These are phyloP conservation scores for Aspergillus sclerotiicarbonarius DNA, from an alignment of 495 filamentous ascomycete species.

Conservation along the genomic window DNA sequence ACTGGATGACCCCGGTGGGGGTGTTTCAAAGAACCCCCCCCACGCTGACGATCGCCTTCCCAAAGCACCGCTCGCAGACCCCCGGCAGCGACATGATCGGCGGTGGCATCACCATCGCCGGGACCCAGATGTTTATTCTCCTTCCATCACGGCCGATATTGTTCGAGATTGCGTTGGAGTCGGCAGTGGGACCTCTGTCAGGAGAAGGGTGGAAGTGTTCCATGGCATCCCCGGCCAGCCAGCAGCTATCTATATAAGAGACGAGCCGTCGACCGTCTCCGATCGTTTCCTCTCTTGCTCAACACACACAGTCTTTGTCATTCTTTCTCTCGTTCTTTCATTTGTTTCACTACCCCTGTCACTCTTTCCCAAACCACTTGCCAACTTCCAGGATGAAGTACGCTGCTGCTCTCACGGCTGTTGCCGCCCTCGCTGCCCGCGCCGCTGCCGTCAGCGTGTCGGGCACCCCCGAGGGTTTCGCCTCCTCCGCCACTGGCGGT, in stretches of 20 bases:
- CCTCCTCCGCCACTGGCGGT: constrained; percentile 42
- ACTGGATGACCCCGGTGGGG: not conserved
- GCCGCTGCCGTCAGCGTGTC: constrained; percentile 20
- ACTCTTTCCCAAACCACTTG: not conserved
- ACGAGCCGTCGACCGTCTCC: not conserved
- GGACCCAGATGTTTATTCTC: not conserved
- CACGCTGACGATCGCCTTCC: not conserved
- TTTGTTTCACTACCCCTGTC: not conserved
- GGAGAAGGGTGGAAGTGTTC: not conserved
- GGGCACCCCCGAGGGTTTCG: constrained; percentile 40
- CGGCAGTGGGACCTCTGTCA: not conserved
- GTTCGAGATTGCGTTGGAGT: not conserved
- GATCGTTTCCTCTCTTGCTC: constrained; percentile 4
- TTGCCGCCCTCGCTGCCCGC: constrained; percentile 9
- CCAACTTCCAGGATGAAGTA: constrained; percentile 7
- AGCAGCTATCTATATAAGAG: not conserved
- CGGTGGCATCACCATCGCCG: not conserved
- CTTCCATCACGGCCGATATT: not conserved
- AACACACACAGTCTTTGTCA: constrained; percentile 1
- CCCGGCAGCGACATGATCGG: not conserved
- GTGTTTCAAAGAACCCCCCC: not conserved
- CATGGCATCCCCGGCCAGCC: not conserved
- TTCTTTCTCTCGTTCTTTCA: constrained; percentile 5
- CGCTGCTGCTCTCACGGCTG: constrained; percentile 2
- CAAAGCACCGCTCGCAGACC: not conserved